Evolutionary conservation across 2,329 filamentous ascomycete species (phyloP), one percentile per base, ranked within the genome.

Genomic region (Arthroderma uncinatum): DNA sequence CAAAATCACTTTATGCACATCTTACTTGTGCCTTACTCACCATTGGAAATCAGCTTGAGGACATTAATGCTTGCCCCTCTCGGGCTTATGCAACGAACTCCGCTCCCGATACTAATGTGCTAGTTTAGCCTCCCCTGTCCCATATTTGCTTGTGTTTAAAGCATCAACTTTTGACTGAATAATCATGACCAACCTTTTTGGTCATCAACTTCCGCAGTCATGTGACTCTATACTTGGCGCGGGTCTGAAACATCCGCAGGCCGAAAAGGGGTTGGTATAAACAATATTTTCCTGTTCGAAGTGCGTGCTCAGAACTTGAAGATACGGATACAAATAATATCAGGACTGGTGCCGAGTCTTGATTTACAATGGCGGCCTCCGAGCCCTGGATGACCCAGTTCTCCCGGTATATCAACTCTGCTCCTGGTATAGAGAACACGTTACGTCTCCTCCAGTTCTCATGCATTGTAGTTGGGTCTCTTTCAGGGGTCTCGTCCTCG

Each of bases 371-470:
- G 50, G 50, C 16, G 30, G 39, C 19, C 1, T 33, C 50, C 12
- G 12, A 19, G 50, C 50, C 50, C 50, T 25, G 30, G 36, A 39
- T 44, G 36, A 33, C 16, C 12, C 65, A 70, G 58, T 64, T 71
- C 25, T 63, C 64, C 55, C 66, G 65, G 30, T 73, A 71, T 60
- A 63, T 67, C 53, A 66, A 64, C 37, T 64, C 67, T 6, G 64
- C 62, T 4, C 58, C 65, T 1, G 71, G 70, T 4, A 64, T 74
- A 37, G 72, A 74, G 54, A 73, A 72, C 59, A 67, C 66, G 7
- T 64, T 74, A 2, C 71, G 72, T 21, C 61, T 74, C 1, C 61
- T 72, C 36, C 72, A 74, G 57, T 69, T 70, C 8, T 53, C 69
- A 16, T 65, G 67, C 9, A 68, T 71, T 55, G 64, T 73, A 16